Evolutionary conservation across 345 rosid species (phyloP), one percentile per base, ranked within the genome.

Genomic region (Linum lewisii): DNA sequence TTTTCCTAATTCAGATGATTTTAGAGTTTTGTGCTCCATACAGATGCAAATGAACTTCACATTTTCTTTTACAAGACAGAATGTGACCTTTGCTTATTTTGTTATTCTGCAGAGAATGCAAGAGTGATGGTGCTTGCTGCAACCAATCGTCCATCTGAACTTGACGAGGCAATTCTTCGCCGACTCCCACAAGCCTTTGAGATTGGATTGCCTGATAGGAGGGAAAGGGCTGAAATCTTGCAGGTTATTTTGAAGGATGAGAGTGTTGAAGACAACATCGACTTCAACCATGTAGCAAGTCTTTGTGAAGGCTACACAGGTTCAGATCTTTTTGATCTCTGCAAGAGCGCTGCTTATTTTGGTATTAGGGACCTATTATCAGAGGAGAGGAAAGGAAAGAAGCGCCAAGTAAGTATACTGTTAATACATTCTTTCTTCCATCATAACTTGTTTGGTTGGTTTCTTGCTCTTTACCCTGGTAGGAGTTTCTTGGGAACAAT

Each of bases 101-200:
- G 62, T 65, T 21, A 61, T 59, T 63, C 11, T 57, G 25, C 66
- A 93, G 99, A 85, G 70, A 78, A 82, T 77, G 99, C 99, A 34
- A 79, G 82, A 64, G 99, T 93, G 50, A 89, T 89, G 97, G 97
- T 93, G 68, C 97, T 93, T 71, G 95, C 94, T 57, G 99, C 99
- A 47, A 93, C 99, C 1, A 93, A 93, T 78, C 85, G 94, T 52
- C 97, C 99, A 8, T 93, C 97, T 51, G 99, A 89, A 74, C 97
- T 89, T 53, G 99, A 93, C 75, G 95, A 93, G 77, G 99, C 97
- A 59, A 93, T 93, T 66, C 75, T 89, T 15, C 78, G 99, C 49
- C 94, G 97, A 62, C 87, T 93, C 61, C 95, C 99, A 65, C 99
- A 93, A 59, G 82, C 99, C 62, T 89, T 93, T 77, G 99, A 93